Evolutionary conservation across 441 rosid species (phyloP).

Genomic region (Mallotus japonicus): DNA sequence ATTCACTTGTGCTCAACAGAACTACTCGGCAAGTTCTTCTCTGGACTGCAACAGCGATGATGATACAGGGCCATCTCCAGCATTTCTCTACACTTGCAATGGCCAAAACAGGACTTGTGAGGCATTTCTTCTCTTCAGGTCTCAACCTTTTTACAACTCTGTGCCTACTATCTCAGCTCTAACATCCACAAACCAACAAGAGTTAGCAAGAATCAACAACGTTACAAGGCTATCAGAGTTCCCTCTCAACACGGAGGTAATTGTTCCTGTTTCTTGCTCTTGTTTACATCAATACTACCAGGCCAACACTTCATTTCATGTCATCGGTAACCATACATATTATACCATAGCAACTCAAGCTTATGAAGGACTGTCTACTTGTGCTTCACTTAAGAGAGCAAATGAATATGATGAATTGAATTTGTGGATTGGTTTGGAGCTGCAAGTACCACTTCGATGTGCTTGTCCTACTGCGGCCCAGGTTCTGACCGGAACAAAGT

Average conservation of each 20-base stretch:
- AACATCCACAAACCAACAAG: constrained; percentile 33
- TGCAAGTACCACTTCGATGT: constrained; percentile 46
- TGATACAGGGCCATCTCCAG: constrained; percentile 29
- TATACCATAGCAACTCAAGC: constrained; percentile 28
- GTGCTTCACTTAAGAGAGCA: constrained; percentile 30
- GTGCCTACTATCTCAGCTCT: constrained; percentile 38
- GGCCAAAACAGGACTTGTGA: constrained; percentile 29
- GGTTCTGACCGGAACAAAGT: constrained; percentile 29
- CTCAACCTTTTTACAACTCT: constrained; percentile 37
- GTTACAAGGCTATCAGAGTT: constrained; percentile 33
- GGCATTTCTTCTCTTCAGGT: constrained; percentile 46
- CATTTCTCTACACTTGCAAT: constrained; percentile 42
- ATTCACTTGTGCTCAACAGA: constrained; percentile 27
- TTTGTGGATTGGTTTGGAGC: constrained; percentile 19
- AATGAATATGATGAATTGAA: constrained; percentile 19
- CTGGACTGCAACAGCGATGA: constrained; percentile 23
- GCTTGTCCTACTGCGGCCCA: constrained; percentile 53
- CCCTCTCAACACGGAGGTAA: constrained; percentile 37
- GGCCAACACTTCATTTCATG: constrained; percentile 35
- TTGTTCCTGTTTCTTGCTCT: constrained; percentile 45
- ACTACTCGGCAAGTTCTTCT: constrained; percentile 30
- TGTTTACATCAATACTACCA: constrained; percentile 42
- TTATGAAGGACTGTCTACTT: constrained; percentile 45
- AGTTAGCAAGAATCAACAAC: constrained; percentile 37
- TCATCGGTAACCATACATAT: constrained; percentile 17